Evolutionary conservation across 1,284 basidiomycete genomes (phyloP).

Genomic region (Sanghuangporus sanghuang): DNA sequence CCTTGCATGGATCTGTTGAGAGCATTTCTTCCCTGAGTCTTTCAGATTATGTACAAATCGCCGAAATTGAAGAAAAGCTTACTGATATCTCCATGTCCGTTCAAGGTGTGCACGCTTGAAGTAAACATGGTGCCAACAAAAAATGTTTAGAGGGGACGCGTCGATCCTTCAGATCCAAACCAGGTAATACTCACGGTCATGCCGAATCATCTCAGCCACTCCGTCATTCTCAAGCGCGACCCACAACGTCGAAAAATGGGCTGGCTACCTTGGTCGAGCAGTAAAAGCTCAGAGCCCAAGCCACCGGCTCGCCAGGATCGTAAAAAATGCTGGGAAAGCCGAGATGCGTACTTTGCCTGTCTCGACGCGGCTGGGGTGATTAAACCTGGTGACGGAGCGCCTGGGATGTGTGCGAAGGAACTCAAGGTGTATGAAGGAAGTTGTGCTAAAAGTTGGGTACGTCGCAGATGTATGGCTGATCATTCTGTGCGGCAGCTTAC

Average conservation of each 20-base stretch:
- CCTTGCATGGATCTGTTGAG: constrained; percentile 75
- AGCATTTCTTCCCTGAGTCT: constrained; percentile 53
- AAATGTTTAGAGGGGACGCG: background rate
- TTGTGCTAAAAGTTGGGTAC: constrained; percentile 81
- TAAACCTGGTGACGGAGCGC: constrained; percentile 62
- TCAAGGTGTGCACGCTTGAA: background rate
- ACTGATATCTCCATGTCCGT: constrained; percentile 20
- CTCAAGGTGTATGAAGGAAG: constrained; percentile 52
- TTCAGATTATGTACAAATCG: background rate
- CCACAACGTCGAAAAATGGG: constrained; percentile 7
- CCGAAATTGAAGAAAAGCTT: constrained; percentile 8
- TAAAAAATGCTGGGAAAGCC: constrained; percentile 68
- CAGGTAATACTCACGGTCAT: background rate
- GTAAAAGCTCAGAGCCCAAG: constrained; percentile 8
- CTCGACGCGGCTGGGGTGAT: constrained; percentile 59
- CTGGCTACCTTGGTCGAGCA: constrained; percentile 9
- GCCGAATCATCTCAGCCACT: background rate
- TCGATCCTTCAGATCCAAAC: background rate
- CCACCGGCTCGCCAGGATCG: constrained; percentile 43
- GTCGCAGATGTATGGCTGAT: constrained; percentile 25
- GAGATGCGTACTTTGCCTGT: constrained; percentile 75
- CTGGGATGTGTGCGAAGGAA: constrained; percentile 43
- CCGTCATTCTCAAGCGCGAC: background rate
- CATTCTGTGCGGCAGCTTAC: background rate
- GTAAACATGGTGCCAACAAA: background rate